Evolutionary conservation across 2,329 filamentous ascomycete species (phyloP).

Genomic region (Phyllosticta paracitricarpa): DNA sequence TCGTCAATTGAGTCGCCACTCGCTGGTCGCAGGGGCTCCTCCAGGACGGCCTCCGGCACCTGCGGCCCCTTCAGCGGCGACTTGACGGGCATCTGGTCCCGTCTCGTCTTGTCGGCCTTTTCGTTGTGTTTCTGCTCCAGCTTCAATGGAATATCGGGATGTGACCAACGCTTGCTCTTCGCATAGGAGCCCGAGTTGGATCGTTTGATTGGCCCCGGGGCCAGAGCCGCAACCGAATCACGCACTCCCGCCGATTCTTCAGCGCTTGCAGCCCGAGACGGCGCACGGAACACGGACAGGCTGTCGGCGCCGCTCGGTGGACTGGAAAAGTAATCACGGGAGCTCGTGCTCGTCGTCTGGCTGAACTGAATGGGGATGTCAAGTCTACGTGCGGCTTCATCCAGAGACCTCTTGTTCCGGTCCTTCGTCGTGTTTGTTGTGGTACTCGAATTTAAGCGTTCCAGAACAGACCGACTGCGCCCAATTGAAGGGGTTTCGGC

Average conservation of each 20-base stretch:
- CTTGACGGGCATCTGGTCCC: conserved; percentile 14
- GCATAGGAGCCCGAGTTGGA: conserved; percentile 19
- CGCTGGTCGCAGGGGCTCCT: conserved; percentile 54
- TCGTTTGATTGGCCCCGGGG: conserved; percentile 20
- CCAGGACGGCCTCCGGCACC: conserved; percentile 39
- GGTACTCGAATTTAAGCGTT: neutral
- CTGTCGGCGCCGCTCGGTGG: neutral
- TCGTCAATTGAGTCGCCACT: conserved; percentile 83
- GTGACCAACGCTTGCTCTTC: conserved; percentile 29
- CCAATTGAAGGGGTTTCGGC: conserved; percentile 6
- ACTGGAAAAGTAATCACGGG: neutral
- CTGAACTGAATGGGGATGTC: conserved; percentile 4
- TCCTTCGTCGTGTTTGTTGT: conserved; percentile 8
- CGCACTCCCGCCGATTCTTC: conserved; percentile 14
- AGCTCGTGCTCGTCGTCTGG: neutral
- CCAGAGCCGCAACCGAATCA: conserved; percentile 3
- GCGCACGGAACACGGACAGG: conserved; percentile 1
- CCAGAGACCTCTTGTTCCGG: conserved; percentile 5
- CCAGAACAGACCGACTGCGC: conserved; percentile 7
- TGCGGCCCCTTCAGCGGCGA: conserved; percentile 27
- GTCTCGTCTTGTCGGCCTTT: conserved; percentile 6
- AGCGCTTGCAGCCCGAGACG: conserved; percentile 8
- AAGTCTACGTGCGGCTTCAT: conserved; percentile 4
- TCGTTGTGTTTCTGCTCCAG: conserved; percentile 26
- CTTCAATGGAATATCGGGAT: conserved; percentile 31